Base-by-base conservation (phyloP, 2,329 filamentous ascomycete genomes). In the Neofusicoccum sp. region DNA sequence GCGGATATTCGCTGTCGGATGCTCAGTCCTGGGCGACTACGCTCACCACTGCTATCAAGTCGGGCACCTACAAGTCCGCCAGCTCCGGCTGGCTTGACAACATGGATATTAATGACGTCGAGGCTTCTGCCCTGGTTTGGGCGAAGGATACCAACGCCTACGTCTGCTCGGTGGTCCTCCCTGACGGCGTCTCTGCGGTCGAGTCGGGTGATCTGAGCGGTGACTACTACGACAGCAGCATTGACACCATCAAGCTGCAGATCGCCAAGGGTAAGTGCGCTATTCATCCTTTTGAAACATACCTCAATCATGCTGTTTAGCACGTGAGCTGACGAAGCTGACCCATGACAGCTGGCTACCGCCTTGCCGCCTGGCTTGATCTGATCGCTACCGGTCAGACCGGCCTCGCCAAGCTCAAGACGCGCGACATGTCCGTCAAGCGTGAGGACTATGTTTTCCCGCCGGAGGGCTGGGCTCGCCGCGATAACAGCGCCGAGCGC, bases 151-250 rank as follows among this genome's bases (percentile, higher is more conserved):
- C 76, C 3, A 81, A 80, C 61, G 62, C 66, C 0, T 76, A 70
- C 43, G 76, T 80, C 9, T 80, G 79, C 69, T 68, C 67, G 4
- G 69, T 72, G 14, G 78, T 80, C 0, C 61, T 79, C 30, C 75
- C 75, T 0, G 66, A 75, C 7, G 77, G 78, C 4, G 62, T 68
- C 6, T 68, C 69, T 12, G 70, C 69, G 3, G 69, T 79, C 0
- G 64, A 72, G 30, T 69, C 66, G 6, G 67, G 71, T 47, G 77
- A 80, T 49, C 63, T 79, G 30, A 72, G 66, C 36, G 73, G 72
- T 2, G 66, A 54, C 0, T 76, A 76, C 62, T 74, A 73, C 51
- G 65, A 76, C 26, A 65, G 63, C 26, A 74, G 71, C 1, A 71
- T 77, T 20, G 70, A 73, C 3, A 74, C 76, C 1, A 69, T 80